phyloP scores from a whole-genome alignment of 768 basidiomycete species.

The Kwoniella sp. region DNA sequence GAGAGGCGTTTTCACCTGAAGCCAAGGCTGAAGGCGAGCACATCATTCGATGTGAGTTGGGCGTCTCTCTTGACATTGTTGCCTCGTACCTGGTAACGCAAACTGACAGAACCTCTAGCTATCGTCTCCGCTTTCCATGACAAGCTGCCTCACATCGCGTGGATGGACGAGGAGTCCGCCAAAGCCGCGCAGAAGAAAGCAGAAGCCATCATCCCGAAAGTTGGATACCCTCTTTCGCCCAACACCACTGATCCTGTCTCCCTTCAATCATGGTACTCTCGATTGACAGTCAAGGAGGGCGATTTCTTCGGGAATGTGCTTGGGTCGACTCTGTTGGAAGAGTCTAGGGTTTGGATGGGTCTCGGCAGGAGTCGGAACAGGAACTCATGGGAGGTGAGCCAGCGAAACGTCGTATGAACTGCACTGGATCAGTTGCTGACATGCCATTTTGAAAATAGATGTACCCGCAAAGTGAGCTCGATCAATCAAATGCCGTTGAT shows the following conservation, averaged over 20 bases:
- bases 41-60: conserved; percentile 70
- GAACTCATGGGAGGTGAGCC: conserved; percentile 78
- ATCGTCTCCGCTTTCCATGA: conserved; percentile 81
- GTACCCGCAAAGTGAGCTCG: conserved; percentile 43
- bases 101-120: too few relatives aligned
- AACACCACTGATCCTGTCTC: conserved; percentile 72
- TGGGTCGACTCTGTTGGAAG: conserved; percentile 63
- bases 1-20: conserved; percentile 60
- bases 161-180: conserved; percentile 89
- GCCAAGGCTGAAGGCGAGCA: conserved; percentile 78
- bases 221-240: conserved; percentile 88
- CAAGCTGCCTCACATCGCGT: conserved; percentile 72
- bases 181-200: conserved; percentile 84
- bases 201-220: conserved; percentile 79
- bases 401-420: neutral
- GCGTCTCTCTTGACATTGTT: neutral
- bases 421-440: neutral
- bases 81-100: conserved; percentile 1
- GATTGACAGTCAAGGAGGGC: conserved; percentile 66
- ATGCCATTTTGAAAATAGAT: conserved; percentile 24
- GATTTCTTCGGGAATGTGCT: conserved; percentile 86
- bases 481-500: neutral
- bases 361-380: conserved; percentile 72
- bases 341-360: conserved; percentile 71
- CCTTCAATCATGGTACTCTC: conserved; percentile 71